phyloP scores from a whole-genome alignment of 164 flowering plant species.

The Malania oleifera region DNA sequence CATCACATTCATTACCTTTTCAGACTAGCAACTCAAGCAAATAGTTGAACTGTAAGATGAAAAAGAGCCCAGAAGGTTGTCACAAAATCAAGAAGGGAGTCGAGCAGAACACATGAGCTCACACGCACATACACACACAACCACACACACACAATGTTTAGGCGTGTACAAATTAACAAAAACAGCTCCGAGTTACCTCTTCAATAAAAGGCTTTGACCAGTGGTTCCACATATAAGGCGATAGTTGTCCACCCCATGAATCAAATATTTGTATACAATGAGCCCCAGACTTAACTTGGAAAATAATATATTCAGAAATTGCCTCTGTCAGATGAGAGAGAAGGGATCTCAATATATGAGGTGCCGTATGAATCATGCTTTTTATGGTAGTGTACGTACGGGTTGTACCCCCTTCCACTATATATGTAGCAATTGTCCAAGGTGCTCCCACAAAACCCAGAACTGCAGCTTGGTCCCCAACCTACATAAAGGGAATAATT shows the following conservation, averaged over 20 bases:
- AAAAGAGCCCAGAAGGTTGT: not conserved
- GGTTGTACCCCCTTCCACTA: conserved; percentile 94
- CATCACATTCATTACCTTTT: no score
- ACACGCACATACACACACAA: no score
- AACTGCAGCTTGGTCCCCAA: conserved; percentile 80
- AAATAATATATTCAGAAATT: conserved; percentile 74
- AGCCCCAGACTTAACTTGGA: conserved; percentile 90
- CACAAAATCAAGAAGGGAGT: not conserved
- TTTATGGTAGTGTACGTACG: conserved; percentile 84
- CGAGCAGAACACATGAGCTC: not conserved
- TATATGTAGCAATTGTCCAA: conserved; percentile 93
- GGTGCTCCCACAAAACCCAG: conserved; percentile 99
- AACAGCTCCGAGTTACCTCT: conserved; percentile 44
- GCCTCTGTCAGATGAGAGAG: conserved; percentile 82
- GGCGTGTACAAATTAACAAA: not conserved
- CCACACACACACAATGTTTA: no score
- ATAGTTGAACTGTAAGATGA: not conserved
- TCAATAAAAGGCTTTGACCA: conserved; percentile 93
- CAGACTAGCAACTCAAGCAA: not conserved
- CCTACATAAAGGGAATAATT: conserved; percentile 33
- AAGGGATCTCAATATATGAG: conserved; percentile 69
- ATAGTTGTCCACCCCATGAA: conserved; percentile 96
- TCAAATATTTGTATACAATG: conserved; percentile 97
- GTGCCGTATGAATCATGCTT: conserved; percentile 93
- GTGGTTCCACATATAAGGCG: conserved; percentile 89